These are phyloP conservation scores for Clathrospora elynae DNA, from an alignment of 2,329 filamentous ascomycete genomes.

Conservation along the genomic window DNA sequence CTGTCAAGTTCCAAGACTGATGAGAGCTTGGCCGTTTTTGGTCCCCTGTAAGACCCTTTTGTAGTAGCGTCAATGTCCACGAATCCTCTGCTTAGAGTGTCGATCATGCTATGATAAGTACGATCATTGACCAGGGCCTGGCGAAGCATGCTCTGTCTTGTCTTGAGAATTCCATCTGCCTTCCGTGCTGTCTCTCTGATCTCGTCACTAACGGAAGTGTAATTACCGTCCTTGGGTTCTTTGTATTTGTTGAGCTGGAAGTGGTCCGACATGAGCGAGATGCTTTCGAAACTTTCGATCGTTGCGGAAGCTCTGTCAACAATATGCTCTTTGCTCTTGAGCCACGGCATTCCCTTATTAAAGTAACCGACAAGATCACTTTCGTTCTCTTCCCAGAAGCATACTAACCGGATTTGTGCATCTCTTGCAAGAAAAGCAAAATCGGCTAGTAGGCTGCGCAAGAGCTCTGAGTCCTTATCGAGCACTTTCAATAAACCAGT, in stretches of 20 bases:
- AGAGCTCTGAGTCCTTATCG: constrained; percentile 24
- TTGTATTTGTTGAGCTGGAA: constrained; percentile 40
- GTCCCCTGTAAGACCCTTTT: constrained; percentile 18
- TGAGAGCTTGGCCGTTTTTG: constrained; percentile 15
- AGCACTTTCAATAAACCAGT: constrained; percentile 24
- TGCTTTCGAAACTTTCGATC: constrained; percentile 27
- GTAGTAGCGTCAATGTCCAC: constrained; percentile 22
- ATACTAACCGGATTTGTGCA: constrained; percentile 27
- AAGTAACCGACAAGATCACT: constrained; percentile 23
- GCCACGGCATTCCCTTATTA: constrained; percentile 16
- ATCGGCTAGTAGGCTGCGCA: constrained; percentile 21
- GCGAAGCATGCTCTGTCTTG: constrained; percentile 25
- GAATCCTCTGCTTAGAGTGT: constrained; percentile 26
- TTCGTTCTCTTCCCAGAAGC: constrained; percentile 29
- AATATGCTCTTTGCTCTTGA: constrained; percentile 31
- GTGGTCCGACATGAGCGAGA: constrained; percentile 35
- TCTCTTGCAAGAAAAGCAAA: constrained; percentile 24
- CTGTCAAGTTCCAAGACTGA: constrained; percentile 19
- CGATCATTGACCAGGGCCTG: constrained; percentile 24
- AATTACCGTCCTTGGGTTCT: constrained; percentile 35
- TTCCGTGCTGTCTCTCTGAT: constrained; percentile 26
- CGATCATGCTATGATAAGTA: constrained; percentile 23
- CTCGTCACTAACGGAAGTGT: constrained; percentile 31
- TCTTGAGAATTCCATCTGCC: constrained; percentile 29
- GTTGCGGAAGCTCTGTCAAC: constrained; percentile 37